Percentiles rank a stretch among this genome's conserved stretches.
Conservation (phyloP, 331 rosid species). For the Erythrophleum ivorense region DNA sequence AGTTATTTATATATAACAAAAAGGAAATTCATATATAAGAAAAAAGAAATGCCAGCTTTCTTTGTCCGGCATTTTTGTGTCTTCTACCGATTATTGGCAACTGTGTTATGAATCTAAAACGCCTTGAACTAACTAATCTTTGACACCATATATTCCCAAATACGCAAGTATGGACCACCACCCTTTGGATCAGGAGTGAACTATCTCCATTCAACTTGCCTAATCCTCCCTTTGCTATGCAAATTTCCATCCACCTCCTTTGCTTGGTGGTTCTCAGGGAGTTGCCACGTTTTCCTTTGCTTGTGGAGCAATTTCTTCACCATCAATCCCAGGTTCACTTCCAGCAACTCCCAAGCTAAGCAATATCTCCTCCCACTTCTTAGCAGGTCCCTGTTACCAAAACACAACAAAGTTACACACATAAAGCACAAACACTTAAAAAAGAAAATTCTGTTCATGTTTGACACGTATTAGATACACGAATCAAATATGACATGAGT, state of each 20-base stretch:
- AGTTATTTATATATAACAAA: no score
- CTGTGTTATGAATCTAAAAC: background rate
- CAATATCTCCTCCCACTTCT: constrained; percentile 76
- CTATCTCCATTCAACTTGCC: background rate
- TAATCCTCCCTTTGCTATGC: background rate
- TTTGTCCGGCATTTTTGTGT: no score
- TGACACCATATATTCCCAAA: background rate
- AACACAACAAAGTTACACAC: constrained; percentile 9
- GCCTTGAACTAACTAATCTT: background rate
- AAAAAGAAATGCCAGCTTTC: no score
- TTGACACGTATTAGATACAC: no score
- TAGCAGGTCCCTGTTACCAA: constrained; percentile 64
- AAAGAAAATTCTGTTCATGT: background rate
- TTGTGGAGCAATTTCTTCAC: constrained; percentile 76
- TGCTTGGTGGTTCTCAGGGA: constrained; percentile 50
- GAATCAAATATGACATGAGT: no score
- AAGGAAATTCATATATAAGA: no score
- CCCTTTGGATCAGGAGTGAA: background rate
- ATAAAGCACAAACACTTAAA: background rate
- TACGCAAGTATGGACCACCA: background rate
- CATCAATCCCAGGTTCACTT: constrained; percentile 64
- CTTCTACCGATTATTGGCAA: background rate
- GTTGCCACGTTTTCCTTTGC: constrained; percentile 71
- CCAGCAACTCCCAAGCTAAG: constrained; percentile 64
- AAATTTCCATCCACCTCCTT: background rate